Percentiles rank a stretch among this genome's conserved stretches.
Conservation (phyloP, 108 stramenopile species). For the Skeletonema marinoi region DNA sequence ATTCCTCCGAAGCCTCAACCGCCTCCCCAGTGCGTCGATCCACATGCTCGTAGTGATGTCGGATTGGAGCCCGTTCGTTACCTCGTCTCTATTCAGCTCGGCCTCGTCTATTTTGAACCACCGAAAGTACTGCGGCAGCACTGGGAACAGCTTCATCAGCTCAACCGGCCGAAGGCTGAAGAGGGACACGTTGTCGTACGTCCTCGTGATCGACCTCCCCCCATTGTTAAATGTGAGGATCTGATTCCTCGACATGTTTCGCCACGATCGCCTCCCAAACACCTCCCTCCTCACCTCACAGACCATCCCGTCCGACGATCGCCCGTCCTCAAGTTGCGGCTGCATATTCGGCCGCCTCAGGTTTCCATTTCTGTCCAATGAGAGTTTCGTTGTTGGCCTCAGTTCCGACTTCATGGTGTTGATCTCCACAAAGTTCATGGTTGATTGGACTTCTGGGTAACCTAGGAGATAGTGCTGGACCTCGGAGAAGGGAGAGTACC, state of each 20-base stretch:
- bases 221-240: neutral
- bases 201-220: neutral
- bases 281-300: neutral
- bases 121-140: conserved; percentile 6
- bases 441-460: conserved; percentile 10
- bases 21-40: conserved; percentile 2
- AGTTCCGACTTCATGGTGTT: conserved; percentile 4
- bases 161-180: conserved; percentile 18
- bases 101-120: conserved; percentile 17
- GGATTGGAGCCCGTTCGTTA: neutral
- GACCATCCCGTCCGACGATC: neutral
- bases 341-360: neutral
- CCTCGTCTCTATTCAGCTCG: neutral
- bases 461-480: conserved; percentile 12
- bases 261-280: neutral
- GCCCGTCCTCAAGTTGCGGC: neutral
- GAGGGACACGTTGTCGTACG: conserved; percentile 10
- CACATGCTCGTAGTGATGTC: conserved; percentile 5
- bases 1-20: neutral
- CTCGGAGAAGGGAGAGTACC: neutral
- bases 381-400: neutral
- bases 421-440: conserved; percentile 7
- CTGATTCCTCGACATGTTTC: conserved; percentile 5
- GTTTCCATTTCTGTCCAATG: neutral
- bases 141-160: conserved; percentile 11